Conservation (phyloP, 2,329 filamentous ascomycete species). For the Penicillium sp. region DNA sequence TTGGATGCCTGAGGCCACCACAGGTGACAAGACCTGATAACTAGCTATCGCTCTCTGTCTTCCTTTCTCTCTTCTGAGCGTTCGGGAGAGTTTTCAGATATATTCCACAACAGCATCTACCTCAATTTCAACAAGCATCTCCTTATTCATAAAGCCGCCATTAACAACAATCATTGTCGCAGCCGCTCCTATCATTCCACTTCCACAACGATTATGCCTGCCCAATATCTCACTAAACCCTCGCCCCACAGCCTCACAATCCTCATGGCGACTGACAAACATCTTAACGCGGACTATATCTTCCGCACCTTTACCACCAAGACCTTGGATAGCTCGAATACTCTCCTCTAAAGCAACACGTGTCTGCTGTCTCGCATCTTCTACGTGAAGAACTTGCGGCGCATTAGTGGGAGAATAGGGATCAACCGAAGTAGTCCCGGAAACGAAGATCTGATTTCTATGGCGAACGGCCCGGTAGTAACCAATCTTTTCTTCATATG, state of each 20-base stretch:
- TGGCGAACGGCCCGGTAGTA: constrained; percentile 41
- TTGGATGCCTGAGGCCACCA: too few relatives aligned
- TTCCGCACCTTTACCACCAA: constrained; percentile 32
- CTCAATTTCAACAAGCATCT: constrained; percentile 42
- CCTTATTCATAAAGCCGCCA: constrained; percentile 36
- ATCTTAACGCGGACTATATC: constrained; percentile 37
- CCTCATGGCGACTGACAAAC: constrained; percentile 33
- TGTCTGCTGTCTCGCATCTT: constrained; percentile 33
- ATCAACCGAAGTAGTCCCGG: constrained; percentile 40
- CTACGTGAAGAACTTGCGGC: constrained; percentile 31
- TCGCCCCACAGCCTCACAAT: constrained; percentile 29
- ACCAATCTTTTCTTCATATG: constrained; percentile 36
- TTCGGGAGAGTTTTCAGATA: neutral
- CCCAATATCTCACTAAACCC: constrained; percentile 32
- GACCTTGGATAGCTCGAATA: constrained; percentile 32
- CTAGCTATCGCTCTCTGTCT: too few relatives aligned
- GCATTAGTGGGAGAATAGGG: constrained; percentile 26
- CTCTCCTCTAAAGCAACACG: constrained; percentile 25
- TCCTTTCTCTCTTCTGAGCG: too few relatives aligned
- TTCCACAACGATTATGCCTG: constrained; percentile 18
- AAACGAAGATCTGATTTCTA: constrained; percentile 36
- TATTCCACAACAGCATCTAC: constrained; percentile 33
- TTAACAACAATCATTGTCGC: constrained; percentile 41
- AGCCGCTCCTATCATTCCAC: constrained; percentile 25
- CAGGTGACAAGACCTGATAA: too few relatives aligned